Evolutionary conservation across 768 basidiomycete genomes (phyloP).

Genomic region (Termitomyces bulborhizus): DNA sequence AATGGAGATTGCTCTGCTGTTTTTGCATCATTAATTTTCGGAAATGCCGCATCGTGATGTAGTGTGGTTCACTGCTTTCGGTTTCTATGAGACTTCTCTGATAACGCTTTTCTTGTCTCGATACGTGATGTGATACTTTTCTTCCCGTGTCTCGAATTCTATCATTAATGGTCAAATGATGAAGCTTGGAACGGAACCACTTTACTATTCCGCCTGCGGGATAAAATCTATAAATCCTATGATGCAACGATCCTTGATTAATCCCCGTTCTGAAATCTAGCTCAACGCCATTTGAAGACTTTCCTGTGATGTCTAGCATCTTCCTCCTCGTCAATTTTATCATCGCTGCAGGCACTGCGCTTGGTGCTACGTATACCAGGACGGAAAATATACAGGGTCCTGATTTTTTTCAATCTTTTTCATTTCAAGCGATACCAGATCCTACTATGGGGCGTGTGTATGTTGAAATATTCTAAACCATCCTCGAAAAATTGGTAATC

Average conservation of each 20-base stretch:
- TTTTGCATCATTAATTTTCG: neutral
- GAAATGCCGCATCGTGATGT: neutral
- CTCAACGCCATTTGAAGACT: too few relatives aligned
- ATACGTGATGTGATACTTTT: too few relatives aligned
- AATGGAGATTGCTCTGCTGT: neutral
- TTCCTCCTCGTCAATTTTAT: neutral
- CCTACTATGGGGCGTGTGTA: slow-evolving; percentile 4
- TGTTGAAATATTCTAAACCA: neutral
- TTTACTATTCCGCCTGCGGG: neutral
- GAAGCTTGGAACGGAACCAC: neutral
- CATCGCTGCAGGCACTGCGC: neutral
- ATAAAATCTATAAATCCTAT: neutral
- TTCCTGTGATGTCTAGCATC: neutral
- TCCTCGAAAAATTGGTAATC: neutral
- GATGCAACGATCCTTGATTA: too few relatives aligned
- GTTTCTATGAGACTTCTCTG: neutral
- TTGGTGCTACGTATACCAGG: neutral
- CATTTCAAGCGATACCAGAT: slow-evolving; percentile 1
- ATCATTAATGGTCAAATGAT: neutral
- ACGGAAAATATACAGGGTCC: neutral
- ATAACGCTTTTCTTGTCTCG: neutral
- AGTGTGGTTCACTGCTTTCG: neutral
- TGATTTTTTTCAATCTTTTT: neutral
- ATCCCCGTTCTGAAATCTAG: too few relatives aligned
- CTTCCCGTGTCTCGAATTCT: neutral